Conservation (phyloP, 768 basidiomycete species). For the Albatrellus ellisii region DNA sequence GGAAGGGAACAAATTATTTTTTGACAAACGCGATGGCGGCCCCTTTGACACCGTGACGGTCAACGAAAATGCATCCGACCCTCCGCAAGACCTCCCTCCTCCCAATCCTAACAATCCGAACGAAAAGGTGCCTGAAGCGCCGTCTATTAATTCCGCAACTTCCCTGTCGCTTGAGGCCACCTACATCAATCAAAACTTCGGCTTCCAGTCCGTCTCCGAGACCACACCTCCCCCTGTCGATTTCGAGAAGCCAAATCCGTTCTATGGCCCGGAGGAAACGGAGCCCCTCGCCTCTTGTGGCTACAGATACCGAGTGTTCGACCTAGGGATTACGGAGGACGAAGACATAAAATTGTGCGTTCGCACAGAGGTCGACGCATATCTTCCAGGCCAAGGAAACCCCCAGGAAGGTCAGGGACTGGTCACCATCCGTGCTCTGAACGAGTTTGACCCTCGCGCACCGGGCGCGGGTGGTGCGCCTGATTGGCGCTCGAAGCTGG, state of each 20-base stretch:
- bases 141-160: slow-evolving; percentile 86
- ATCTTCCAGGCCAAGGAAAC: slow-evolving; percentile 45
- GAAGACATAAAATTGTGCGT: slow-evolving; percentile 88
- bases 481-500: slow-evolving; percentile 98
- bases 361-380: slow-evolving; percentile 94
- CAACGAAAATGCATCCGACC: slow-evolving; percentile 96
- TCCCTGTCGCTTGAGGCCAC: slow-evolving; percentile 94
- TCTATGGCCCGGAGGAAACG: slow-evolving; percentile 87
- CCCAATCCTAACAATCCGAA: slow-evolving; percentile 65
- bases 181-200: slow-evolving; percentile 98
- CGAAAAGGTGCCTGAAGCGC: slow-evolving; percentile 65
- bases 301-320: slow-evolving; percentile 92
- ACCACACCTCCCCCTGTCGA: slow-evolving; percentile 50
- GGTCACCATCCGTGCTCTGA: slow-evolving; percentile 87
- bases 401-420: slow-evolving; percentile 61
- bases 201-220: slow-evolving; percentile 88
- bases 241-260: slow-evolving; percentile 84
- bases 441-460: slow-evolving; percentile 90
- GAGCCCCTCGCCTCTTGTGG: slow-evolving; percentile 94
- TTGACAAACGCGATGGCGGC: slow-evolving; percentile 96
- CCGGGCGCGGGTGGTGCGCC: slow-evolving; percentile 89
- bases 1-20: slow-evolving; percentile 85
- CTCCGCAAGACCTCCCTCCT: slow-evolving; percentile 72
- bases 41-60: slow-evolving; percentile 96
- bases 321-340: slow-evolving; percentile 80